These are phyloP conservation scores for Verticillium isaacii DNA, from an alignment of 2,329 filamentous ascomycete species.

Conservation along the genomic window DNA sequence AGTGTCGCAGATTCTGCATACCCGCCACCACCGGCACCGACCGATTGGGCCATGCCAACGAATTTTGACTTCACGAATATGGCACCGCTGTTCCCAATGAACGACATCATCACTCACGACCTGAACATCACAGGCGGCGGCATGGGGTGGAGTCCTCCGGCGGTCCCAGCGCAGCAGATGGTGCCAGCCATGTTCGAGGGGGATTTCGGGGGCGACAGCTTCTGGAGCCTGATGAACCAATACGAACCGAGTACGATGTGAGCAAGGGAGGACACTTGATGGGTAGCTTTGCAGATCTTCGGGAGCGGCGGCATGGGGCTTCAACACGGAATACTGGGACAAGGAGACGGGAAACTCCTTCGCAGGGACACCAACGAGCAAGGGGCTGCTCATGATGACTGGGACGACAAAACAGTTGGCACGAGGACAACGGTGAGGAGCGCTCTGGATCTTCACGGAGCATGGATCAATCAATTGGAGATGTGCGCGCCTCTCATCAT, in stretches of 20 bases:
- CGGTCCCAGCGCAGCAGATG: constrained; percentile 14
- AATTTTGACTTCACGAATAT: constrained; percentile 46
- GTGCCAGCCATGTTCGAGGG: constrained; percentile 47
- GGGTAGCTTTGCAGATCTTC: not conserved
- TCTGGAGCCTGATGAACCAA: constrained; percentile 53
- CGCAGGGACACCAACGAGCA: too few species aligned
- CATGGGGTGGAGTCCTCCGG: constrained; percentile 14
- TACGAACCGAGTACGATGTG: constrained; percentile 26
- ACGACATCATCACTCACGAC: constrained; percentile 54
- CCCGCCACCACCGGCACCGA: constrained; percentile 12
- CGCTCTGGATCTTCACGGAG: not conserved
- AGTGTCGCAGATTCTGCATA: not conserved
- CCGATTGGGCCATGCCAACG: constrained; percentile 36
- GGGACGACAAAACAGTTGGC: not conserved
- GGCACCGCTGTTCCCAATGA: constrained; percentile 51
- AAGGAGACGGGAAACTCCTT: not conserved
- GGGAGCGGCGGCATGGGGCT: not conserved
- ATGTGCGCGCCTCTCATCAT: not conserved
- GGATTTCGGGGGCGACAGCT: constrained; percentile 48
- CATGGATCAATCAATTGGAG: not conserved
- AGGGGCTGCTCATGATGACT: not conserved
- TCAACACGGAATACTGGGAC: not conserved
- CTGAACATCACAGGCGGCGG: constrained; percentile 36
- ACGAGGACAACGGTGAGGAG: not conserved
- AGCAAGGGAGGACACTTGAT: not conserved